A percentile compares a stretch with the other conserved stretches of the same genome.
phyloP scores from a whole-genome alignment of 805 yeast genomes.

The Grigorovia yakushimaensis region DNA sequence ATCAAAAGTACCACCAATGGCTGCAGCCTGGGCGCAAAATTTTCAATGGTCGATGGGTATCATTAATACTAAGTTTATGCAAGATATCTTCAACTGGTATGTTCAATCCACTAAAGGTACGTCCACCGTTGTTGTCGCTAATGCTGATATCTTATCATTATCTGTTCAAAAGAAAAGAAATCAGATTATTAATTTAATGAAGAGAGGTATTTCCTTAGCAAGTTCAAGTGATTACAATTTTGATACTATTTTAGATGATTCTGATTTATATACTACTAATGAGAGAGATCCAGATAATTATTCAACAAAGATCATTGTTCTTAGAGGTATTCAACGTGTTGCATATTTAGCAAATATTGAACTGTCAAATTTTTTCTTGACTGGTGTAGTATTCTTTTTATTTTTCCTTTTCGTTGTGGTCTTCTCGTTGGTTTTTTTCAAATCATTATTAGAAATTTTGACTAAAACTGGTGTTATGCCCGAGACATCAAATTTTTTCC shows the following conservation, averaged over 20 bases:
- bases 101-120: constrained; percentile 90
- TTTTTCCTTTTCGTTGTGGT: constrained; percentile 60
- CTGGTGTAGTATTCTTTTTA: constrained; percentile 75
- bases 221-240: constrained; percentile 33
- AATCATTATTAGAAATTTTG: constrained; percentile 55
- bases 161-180: constrained; percentile 59
- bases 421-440: constrained; percentile 50
- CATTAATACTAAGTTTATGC: constrained; percentile 67
- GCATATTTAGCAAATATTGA: constrained; percentile 79
- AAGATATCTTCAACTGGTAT: constrained; percentile 82
- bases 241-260: constrained; percentile 42
- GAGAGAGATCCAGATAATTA: constrained; percentile 52
- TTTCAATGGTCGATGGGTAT: constrained; percentile 96
- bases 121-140: constrained; percentile 63
- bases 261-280: constrained; percentile 52
- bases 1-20: constrained; percentile 85
- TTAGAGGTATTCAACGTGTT: constrained; percentile 90
- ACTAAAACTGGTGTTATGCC: constrained; percentile 51
- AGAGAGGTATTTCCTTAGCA: constrained; percentile 29
- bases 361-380: constrained; percentile 74
- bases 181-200: constrained; percentile 15
- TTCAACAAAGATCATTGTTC: constrained; percentile 60
- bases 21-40: constrained; percentile 96
- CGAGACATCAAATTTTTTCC: constrained; percentile 50
- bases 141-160: constrained; percentile 58